Conservation (phyloP, 352 stramenopile species). For the Pythium pyrilobum region DNA sequence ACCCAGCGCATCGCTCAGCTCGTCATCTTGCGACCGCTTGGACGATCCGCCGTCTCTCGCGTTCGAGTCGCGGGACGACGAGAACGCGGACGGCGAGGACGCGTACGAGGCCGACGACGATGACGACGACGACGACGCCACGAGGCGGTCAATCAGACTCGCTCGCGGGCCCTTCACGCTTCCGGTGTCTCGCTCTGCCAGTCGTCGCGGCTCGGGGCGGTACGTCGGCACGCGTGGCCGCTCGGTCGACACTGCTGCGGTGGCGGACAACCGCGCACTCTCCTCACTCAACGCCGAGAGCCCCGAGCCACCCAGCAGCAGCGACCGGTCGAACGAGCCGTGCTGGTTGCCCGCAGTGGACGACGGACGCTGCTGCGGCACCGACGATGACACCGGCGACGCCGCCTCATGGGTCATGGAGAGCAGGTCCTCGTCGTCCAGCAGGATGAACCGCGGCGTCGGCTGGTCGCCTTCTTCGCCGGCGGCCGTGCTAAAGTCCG, state of each 20-base stretch:
- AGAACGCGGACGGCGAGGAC: constrained; percentile 11
- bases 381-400: neutral
- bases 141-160: constrained; percentile 12
- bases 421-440: constrained; percentile 50
- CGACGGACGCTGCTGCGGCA: neutral
- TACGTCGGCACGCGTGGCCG: neutral
- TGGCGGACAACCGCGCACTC: neutral
- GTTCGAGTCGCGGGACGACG: constrained; percentile 8
- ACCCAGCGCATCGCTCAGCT: constrained; percentile 54
- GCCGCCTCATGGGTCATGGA: constrained; percentile 13
- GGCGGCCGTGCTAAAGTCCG: constrained; percentile 5
- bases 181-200: neutral
- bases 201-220: neutral
- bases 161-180: neutral
- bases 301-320: constrained; percentile 41
- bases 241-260: neutral
- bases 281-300: constrained; percentile 25
- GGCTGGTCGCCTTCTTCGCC: constrained; percentile 26
- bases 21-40: constrained; percentile 31
- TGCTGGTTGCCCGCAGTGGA: neutral
- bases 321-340: constrained; percentile 45
- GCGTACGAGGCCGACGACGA: constrained; percentile 10
- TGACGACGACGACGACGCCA: constrained; percentile 24
- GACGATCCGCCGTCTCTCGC: neutral
- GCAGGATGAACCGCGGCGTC: constrained; percentile 53